These are phyloP conservation scores for Amoeboaphelidium protococcarum DNA, from an alignment of 371 early-diverging fungal species.

Conservation along the genomic window DNA sequence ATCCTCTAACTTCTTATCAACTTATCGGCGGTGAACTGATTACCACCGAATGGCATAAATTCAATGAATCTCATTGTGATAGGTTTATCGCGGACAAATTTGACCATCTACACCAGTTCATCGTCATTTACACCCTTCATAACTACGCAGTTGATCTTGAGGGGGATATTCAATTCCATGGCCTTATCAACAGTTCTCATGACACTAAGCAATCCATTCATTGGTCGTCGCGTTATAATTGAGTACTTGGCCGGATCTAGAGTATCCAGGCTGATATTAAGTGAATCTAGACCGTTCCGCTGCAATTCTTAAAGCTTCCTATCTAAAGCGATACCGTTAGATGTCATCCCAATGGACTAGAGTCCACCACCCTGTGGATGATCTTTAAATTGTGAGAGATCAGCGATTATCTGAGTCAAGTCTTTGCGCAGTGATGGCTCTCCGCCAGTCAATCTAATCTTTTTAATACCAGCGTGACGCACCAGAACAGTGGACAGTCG, in stretches of 20 bases:
- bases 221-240: slow-evolving; percentile 56
- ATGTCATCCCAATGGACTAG: slow-evolving; percentile 58
- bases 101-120: slow-evolving; percentile 54
- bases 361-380: no score
- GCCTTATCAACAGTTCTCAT: slow-evolving; percentile 43
- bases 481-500: slow-evolving; percentile 56
- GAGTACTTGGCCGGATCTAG: slow-evolving; percentile 58
- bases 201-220: slow-evolving; percentile 43
- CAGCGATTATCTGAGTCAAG: slow-evolving; percentile 47
- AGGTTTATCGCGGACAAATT: slow-evolving; percentile 38
- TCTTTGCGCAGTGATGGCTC: slow-evolving; percentile 85
- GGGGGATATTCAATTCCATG: slow-evolving; percentile 25
- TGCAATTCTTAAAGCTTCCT: slow-evolving; percentile 40
- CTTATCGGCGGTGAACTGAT: slow-evolving; percentile 24
- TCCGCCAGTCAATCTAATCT: slow-evolving; percentile 81
- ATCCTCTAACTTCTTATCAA: slow-evolving; percentile 35
- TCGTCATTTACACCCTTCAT: slow-evolving; percentile 57
- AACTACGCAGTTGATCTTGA: slow-evolving; percentile 73
- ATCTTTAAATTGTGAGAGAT: background rate
- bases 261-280: slow-evolving; percentile 78
- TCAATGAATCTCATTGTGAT: slow-evolving; percentile 75
- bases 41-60: slow-evolving; percentile 89
- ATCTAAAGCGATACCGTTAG: slow-evolving; percentile 68
- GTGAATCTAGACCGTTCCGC: slow-evolving; percentile 44
- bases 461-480: slow-evolving; percentile 48